phyloP scores from a whole-genome alignment of 768 basidiomycete species.

The Rhodocollybia butyracea region DNA sequence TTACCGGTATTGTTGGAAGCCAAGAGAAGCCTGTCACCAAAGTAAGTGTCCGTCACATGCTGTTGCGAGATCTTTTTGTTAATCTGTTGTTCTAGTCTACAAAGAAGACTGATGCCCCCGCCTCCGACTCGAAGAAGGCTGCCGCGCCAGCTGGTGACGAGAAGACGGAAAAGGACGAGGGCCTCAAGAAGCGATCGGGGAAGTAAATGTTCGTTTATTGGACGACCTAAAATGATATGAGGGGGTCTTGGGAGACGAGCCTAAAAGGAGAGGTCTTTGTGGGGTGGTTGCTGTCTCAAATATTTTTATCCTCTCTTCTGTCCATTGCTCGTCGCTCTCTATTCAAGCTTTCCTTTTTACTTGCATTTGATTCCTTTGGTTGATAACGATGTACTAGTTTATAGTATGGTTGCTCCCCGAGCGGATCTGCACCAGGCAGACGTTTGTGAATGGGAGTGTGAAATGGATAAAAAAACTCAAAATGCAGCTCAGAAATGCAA shows the following conservation, averaged over 20 bases:
- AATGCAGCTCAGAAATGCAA: background rate
- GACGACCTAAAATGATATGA: background rate
- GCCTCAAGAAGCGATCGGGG: constrained; percentile 64
- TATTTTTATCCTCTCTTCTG: background rate
- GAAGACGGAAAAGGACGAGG: constrained; percentile 67
- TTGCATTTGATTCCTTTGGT: background rate
- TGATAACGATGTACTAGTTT: background rate
- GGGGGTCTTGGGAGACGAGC: background rate
- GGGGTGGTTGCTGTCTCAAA: constrained; percentile 1
- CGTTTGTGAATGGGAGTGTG: too few species aligned
- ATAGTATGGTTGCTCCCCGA: background rate
- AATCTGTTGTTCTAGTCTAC: constrained; percentile 41
- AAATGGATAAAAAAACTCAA: too few species aligned
- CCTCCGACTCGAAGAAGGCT: constrained; percentile 61
- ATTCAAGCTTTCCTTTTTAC: background rate
- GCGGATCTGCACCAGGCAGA: background rate
- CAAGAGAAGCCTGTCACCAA: constrained; percentile 68
- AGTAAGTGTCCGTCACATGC: constrained; percentile 32
- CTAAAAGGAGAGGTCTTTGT: background rate
- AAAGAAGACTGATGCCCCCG: constrained; percentile 73
- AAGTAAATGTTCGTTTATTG: constrained; percentile 21
- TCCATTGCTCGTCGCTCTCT: background rate
- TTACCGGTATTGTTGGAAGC: constrained; percentile 77
- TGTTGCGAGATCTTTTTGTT: background rate
- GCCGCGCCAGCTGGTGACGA: constrained; percentile 67